Conservation (phyloP, 257 asterid species). For the Solanum chmielewskii region DNA sequence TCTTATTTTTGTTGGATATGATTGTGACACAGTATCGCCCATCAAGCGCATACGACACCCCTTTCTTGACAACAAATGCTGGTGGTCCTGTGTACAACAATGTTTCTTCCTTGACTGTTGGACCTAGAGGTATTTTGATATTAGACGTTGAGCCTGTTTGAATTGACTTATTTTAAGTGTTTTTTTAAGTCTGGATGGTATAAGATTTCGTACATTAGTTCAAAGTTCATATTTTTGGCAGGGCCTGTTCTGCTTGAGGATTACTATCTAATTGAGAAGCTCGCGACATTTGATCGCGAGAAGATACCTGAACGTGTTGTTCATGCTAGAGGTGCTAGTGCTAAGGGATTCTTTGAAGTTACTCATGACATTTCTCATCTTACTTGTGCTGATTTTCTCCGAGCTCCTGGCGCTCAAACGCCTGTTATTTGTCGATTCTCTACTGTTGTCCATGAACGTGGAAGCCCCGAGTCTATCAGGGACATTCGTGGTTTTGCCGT, state of each 20-base stretch:
- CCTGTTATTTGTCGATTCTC: slow-evolving; percentile 14
- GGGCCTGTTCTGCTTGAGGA: slow-evolving; percentile 19
- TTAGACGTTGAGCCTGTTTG: background rate
- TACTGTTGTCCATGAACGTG: slow-evolving; percentile 17
- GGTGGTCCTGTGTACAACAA: slow-evolving; percentile 4
- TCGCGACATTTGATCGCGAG: slow-evolving; percentile 12
- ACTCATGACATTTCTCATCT: slow-evolving; percentile 9
- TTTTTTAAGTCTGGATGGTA: background rate
- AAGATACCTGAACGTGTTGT: slow-evolving; percentile 19
- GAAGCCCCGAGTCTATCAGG: slow-evolving; percentile 15
- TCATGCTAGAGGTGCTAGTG: slow-evolving; percentile 20
- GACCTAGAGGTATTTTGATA: background rate
- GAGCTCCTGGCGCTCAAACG: slow-evolving; percentile 11
- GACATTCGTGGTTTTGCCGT: slow-evolving; percentile 16
- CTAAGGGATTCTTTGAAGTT: slow-evolving; percentile 17
- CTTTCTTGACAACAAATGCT: slow-evolving; percentile 6
- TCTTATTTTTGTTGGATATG: background rate
- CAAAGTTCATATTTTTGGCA: background rate
- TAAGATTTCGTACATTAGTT: background rate
- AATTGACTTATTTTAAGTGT: background rate
- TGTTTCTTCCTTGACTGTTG: background rate
- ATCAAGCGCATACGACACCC: background rate
- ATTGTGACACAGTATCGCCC: background rate
- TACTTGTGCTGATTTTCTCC: slow-evolving; percentile 13
- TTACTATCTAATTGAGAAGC: slow-evolving; percentile 9